phyloP scores from a whole-genome alignment of 2,329 filamentous ascomycete genomes.

The Sclerotinia minor region DNA sequence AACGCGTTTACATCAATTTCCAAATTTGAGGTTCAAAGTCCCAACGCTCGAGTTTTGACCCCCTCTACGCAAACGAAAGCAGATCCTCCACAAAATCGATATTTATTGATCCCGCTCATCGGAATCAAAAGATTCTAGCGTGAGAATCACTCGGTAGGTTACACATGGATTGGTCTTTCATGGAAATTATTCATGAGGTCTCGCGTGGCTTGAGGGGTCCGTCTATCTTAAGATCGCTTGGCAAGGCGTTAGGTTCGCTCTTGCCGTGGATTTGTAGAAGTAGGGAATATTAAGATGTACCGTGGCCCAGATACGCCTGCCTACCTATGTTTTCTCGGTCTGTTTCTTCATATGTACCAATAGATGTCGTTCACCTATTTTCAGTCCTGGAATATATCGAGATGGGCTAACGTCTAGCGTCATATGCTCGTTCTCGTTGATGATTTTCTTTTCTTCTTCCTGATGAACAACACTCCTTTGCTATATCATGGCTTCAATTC shows the following conservation, averaged over 20 bases:
- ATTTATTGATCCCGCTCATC: not conserved
- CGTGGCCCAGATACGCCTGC: not conserved
- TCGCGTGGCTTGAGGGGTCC: constrained; percentile 1
- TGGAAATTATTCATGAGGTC: not conserved
- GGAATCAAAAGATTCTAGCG: not conserved
- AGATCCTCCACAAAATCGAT: not conserved
- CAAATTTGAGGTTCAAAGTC: not conserved
- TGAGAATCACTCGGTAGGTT: not conserved
- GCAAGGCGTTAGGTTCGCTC: constrained; percentile 7
- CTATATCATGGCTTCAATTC: not conserved
- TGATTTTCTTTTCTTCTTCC: not conserved
- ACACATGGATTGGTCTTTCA: not conserved
- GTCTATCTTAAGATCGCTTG: not conserved
- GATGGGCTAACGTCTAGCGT: not conserved
- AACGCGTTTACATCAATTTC: not conserved
- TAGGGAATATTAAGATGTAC: not conserved
- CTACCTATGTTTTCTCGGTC: not conserved
- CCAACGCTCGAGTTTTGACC: constrained; percentile 14
- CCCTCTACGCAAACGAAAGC: not conserved
- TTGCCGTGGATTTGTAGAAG: not conserved
- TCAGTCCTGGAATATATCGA: not conserved
- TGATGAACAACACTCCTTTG: constrained; percentile 3
- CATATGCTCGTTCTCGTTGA: not conserved
- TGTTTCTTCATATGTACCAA: not conserved
- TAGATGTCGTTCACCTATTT: not conserved